These are phyloP conservation scores for Lachnellula hyalina DNA, from an alignment of 2,329 filamentous ascomycete species.

Conservation along the genomic window DNA sequence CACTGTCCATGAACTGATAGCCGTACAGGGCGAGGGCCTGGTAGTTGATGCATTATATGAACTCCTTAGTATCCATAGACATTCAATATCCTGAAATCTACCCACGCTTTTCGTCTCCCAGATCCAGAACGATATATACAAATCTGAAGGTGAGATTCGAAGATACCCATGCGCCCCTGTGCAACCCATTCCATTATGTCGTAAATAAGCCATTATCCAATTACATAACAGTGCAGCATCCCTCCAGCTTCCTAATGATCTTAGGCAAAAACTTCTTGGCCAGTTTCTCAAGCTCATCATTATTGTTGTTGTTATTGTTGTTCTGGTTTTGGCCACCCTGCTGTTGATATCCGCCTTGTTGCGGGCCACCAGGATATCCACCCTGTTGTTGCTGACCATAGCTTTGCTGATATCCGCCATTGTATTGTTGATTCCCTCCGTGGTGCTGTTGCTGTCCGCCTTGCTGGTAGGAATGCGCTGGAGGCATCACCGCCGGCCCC, in stretches of 20 bases:
- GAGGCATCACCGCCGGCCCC: constrained; percentile 51
- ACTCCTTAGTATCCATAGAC: too few relatives aligned
- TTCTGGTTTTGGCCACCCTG: constrained; percentile 44
- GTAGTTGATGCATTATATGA: too few relatives aligned
- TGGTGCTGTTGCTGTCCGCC: constrained; percentile 35
- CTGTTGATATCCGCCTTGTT: constrained; percentile 35
- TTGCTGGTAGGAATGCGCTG: constrained; percentile 37
- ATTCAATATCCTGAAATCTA: too few relatives aligned
- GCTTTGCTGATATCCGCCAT: constrained; percentile 32
- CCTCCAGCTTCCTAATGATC: constrained; percentile 29
- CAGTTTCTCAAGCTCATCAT: constrained; percentile 31
- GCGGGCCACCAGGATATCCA: constrained; percentile 35
- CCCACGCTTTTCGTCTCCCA: neutral
- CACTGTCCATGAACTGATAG: too few relatives aligned
- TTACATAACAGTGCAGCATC: constrained; percentile 31
- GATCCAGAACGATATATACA: neutral
- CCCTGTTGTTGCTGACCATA: constrained; percentile 40
- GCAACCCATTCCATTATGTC: neutral
- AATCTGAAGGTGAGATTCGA: neutral
- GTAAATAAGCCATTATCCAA: neutral
- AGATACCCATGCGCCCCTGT: too few relatives aligned
- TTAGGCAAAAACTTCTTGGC: constrained; percentile 29
- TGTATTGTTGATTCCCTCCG: constrained; percentile 37
- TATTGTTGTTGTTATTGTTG: constrained; percentile 33
- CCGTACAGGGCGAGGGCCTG: too few relatives aligned